These are phyloP conservation scores for Suillus tomentosus DNA, from an alignment of 768 basidiomycete genomes.

Conservation along the genomic window DNA sequence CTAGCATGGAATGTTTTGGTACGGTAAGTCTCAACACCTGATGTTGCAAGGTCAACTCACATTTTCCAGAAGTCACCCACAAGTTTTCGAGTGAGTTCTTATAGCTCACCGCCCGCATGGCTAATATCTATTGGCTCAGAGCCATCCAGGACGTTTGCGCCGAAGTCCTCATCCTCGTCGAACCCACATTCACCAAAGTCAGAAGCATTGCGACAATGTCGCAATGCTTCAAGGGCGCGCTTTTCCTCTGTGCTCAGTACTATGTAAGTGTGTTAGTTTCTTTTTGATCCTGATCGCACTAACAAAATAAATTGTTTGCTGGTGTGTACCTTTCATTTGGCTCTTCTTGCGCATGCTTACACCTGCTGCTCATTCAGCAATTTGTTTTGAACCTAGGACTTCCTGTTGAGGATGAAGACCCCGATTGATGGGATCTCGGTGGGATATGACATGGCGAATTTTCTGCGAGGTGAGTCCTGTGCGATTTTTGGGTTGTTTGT, in stretches of 20 bases:
- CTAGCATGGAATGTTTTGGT: neutral
- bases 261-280: neutral
- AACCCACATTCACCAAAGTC: neutral
- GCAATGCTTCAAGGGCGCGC: neutral
- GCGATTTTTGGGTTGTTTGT: neutral
- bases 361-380: neutral
- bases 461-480: neutral
- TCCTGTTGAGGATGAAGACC: neutral
- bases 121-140: conserved; percentile 6
- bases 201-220: neutral
- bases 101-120: conserved; percentile 10
- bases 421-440: neutral
- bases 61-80: conserved; percentile 4
- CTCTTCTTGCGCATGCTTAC: neutral
- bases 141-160: neutral
- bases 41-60: neutral
- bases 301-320: neutral
- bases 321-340: neutral
- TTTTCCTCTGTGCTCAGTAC: neutral
- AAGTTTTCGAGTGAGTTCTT: conserved; percentile 1
- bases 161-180: neutral
- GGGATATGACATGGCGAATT: neutral
- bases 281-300: neutral
- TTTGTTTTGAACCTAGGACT: neutral
- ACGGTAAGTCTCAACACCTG: neutral